phyloP scores from a whole-genome alignment of 768 basidiomycete genomes.

The Hygrophoropsis aurantiaca region DNA sequence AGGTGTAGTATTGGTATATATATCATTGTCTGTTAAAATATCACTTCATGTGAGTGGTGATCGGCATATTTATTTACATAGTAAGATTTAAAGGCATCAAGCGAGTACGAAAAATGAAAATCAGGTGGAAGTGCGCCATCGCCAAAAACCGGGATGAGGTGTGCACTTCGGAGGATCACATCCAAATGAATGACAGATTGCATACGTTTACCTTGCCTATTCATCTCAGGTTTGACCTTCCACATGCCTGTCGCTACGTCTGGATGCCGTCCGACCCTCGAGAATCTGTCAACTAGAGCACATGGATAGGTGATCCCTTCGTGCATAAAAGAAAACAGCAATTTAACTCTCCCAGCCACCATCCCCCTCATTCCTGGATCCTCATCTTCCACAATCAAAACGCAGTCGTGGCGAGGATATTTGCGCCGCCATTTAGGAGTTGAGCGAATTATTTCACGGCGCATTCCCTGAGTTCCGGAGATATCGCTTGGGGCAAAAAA shows the following conservation, averaged over 20 bases:
- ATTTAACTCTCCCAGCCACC: constrained; percentile 19
- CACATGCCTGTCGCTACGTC: constrained; percentile 18
- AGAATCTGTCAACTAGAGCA: constrained; percentile 32
- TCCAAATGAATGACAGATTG: constrained; percentile 29
- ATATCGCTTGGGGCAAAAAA: constrained; percentile 24
- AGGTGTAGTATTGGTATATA: too few relatives aligned
- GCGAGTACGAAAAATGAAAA: constrained; percentile 17
- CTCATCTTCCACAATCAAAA: constrained; percentile 16
- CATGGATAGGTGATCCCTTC: constrained; percentile 19
- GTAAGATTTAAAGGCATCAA: constrained; percentile 23
- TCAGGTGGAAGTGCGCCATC: constrained; percentile 13
- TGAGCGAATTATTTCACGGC: constrained; percentile 26
- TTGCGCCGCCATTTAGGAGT: constrained; percentile 17
- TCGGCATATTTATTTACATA: constrained; percentile 34
- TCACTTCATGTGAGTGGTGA: constrained; percentile 25
- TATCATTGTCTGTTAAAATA: too few relatives aligned
- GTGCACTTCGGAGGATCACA: constrained; percentile 28
- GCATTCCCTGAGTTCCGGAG: constrained; percentile 13
- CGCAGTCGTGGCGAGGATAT: constrained; percentile 12
- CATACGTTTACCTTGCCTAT: not conserved
- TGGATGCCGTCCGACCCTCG: constrained; percentile 14
- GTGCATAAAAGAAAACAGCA: constrained; percentile 28
- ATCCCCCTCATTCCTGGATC: constrained; percentile 22
- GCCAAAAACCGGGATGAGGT: constrained; percentile 29
- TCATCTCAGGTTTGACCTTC: not conserved